Evolutionary conservation across 176 grass and related monocot species (phyloP), one percentile per base, ranked within the genome.

Genomic region (Zoysia japonica): DNA sequence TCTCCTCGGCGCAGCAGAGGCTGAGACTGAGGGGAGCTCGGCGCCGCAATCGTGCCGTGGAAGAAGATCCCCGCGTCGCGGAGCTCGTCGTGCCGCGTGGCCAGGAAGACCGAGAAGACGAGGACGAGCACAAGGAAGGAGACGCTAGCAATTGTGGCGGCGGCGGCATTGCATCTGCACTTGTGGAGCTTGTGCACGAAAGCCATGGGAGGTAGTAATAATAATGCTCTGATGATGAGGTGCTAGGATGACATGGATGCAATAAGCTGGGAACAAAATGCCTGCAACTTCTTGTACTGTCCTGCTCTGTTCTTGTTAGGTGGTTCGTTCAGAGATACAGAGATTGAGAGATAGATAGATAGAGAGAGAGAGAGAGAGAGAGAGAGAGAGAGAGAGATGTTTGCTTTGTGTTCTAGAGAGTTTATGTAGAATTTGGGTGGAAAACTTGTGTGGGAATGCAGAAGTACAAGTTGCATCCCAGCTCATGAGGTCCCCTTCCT

Each of bases 101-200:
- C 50, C 0, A 61, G 39, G 74, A 70, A 43, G 39, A 81, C 11
- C 53, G 53, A 73, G 74, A 85, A 16, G 50, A 75, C 17, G 39
- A 83, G 14, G 0, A 80, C 15, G 20, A 95, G 81, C 7, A 72
- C 2, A 0, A 94, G 11, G 67, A 95, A 86, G 20, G 61, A 46
- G 15, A 54, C 48, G 76, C 41, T 82, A 12, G 82, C 72, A 38
- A 56, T 17, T 43, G 61, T 46, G 46, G 81, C 78, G 46, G 81
- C 78, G 13, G 78, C 66, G 11, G 80, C 90, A 87, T 93, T 96
- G 82, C 70, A 63, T 8, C 53, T 74, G 41, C 35, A 2, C 12
- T 5, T 41, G 76, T 71, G 57, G 64, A 63, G 39, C 40, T 1
- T 67, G 14, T n/a, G 50, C 43, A 76, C 11, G 71, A 68, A 70